Evolutionary conservation across 1,284 basidiomycete genomes (phyloP), one percentile per base, ranked within the genome.

Genomic region (Phellinidium pouzarii): DNA sequence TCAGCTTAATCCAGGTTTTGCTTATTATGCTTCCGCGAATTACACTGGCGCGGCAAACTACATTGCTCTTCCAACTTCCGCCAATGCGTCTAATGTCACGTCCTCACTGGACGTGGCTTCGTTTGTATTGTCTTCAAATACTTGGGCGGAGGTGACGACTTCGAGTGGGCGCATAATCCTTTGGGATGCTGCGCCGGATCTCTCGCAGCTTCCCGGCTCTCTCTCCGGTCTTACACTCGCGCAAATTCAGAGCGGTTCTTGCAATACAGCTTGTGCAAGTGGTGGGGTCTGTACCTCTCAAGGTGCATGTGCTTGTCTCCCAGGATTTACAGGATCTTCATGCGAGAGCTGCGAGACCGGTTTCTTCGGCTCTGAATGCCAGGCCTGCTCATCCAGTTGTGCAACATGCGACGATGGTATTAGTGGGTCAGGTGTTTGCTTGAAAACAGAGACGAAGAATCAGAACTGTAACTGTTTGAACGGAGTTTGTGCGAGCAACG

Each of bases 141-240:
- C 83, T 0, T 88, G 83, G 83, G 77, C 75, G 12, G 77, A 80
- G 1, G 66, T 90, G n/a, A 73, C 72, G 3, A 65, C 78, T 2
- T 71, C 71, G 8, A 64, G 59, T 36, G 69, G 70, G 44, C 80
- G 84, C 22, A 61, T 87, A 25, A 72, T 89, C 22, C 63, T 90
- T 34, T 90, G 86, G 86, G 78, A 85, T 57, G 81, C 84, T n/a
- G 69, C 87, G 42, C 84, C 87, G n/a, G 87, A 89, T 60, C 62
- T 82, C 17, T 68, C 78, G 6, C 84, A 88, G 65, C 73, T 90
- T 14, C 79, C 87, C 60, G 48, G 48, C 87, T 84, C 4, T 71
- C 76, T 3, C 68, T 78, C 0, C 87, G 87, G 63, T 81, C 73
- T 90, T 14, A 80, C 84, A 3, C 62, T 68, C 23, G 60, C 65